A percentile compares a stretch with the other conserved stretches of the same genome.
Evolutionary conservation across 192 early-diverging fungal genomes (phyloP).

Genomic region (Coemansia biformis): DNA sequence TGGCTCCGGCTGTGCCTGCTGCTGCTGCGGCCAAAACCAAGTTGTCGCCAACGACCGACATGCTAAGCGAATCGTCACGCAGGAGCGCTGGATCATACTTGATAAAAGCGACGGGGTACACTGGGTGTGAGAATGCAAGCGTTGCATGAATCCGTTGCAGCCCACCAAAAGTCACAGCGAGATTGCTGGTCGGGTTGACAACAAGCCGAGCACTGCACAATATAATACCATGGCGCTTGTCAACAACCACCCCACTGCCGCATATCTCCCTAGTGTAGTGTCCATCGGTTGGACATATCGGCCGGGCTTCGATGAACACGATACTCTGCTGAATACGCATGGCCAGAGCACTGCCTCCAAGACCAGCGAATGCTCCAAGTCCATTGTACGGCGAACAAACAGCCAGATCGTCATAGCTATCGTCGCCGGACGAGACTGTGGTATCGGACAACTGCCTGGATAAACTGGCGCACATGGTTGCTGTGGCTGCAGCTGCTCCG

Average conservation of each 20-base stretch:
- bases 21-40: too few species aligned
- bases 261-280: slow-evolving; percentile 13
- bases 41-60: too few species aligned
- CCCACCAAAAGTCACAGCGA: slow-evolving; percentile 78
- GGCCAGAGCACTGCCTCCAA: too few species aligned
- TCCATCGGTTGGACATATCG: slow-evolving; percentile 19
- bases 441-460: too few species aligned
- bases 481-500: too few species aligned
- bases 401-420: too few species aligned
- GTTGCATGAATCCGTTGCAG: slow-evolving; percentile 70
- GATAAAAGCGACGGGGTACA: slow-evolving; percentile 40
- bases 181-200: slow-evolving; percentile 69
- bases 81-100: slow-evolving; percentile 23
- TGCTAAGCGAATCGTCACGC: too few species aligned
- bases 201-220: slow-evolving; percentile 74
- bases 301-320: slow-evolving; percentile 9
- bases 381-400: too few species aligned
- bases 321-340: slow-evolving; percentile 8
- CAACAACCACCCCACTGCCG: slow-evolving; percentile 64
- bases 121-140: slow-evolving; percentile 74
- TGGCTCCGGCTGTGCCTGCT: too few species aligned
- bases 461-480: too few species aligned
- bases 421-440: too few species aligned
- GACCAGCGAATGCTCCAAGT: too few species aligned
- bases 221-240: slow-evolving; percentile 69